These are phyloP conservation scores for Calocybe indica DNA, from an alignment of 768 basidiomycete species.

Conservation along the genomic window DNA sequence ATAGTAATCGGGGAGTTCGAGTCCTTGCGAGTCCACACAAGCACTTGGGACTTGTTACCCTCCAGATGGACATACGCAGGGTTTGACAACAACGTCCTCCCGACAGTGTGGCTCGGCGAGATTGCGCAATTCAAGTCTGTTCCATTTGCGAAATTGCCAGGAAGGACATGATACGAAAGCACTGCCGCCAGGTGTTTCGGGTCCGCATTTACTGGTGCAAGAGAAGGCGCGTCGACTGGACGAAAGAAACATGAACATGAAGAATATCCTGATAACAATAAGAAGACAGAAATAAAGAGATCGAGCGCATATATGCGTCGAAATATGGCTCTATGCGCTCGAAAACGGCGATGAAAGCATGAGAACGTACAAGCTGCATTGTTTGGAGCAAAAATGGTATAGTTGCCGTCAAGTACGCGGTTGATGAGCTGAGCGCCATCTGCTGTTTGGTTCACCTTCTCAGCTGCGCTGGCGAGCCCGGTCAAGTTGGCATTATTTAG, in stretches of 20 bases:
- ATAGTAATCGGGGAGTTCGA: conserved; percentile 32
- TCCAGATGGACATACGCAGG: conserved; percentile 45
- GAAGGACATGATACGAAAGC: conserved; percentile 15
- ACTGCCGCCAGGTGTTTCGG: conserved; percentile 6
- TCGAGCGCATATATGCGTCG: not conserved
- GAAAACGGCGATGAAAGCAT: not conserved
- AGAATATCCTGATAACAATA: not conserved
- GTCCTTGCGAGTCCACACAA: conserved; percentile 37
- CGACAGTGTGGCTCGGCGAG: conserved; percentile 56
- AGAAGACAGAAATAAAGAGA: not conserved
- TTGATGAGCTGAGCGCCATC: conserved; percentile 6
- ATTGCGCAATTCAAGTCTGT: conserved; percentile 25
- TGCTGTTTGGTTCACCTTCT: conserved; percentile 5
- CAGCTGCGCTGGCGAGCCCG: conserved; percentile 6
- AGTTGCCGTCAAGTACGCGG: conserved; percentile 8
- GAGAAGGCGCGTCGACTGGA: conserved; percentile 9
- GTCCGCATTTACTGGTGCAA: conserved; percentile 1
- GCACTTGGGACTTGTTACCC: conserved; percentile 51
- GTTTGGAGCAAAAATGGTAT: conserved; percentile 15
- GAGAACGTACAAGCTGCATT: conserved; percentile 13
- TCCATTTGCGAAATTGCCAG: conserved; percentile 11
- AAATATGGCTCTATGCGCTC: not conserved
- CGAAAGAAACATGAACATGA: not conserved
- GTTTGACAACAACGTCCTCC: conserved; percentile 55
- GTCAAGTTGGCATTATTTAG: conserved; percentile 8